Percentiles rank a stretch among this genome's conserved stretches.
These are phyloP conservation scores for Claviceps sp. DNA, from an alignment of 2,329 filamentous ascomycete genomes.

Conservation along the genomic window DNA sequence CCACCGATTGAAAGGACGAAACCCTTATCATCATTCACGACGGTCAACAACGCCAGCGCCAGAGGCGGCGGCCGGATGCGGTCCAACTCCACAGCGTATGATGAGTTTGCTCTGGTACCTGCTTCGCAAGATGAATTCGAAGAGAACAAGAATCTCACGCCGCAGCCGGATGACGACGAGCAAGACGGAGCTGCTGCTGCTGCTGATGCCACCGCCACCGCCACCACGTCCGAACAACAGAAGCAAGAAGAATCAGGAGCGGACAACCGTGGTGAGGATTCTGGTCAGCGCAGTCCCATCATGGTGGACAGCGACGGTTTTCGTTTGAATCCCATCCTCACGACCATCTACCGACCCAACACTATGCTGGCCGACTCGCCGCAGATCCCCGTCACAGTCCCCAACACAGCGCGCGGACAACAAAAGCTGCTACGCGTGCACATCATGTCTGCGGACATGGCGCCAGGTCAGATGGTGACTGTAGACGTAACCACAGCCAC, in stretches of 20 bases:
- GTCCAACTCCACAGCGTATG: constrained; percentile 62
- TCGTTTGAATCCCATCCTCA: constrained; percentile 46
- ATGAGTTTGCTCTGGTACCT: constrained; percentile 69
- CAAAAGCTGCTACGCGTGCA: constrained; percentile 61
- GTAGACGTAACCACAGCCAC: constrained; percentile 70
- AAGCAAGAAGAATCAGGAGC: constrained; percentile 1
- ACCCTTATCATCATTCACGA: constrained; percentile 65
- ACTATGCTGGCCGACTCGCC: constrained; percentile 43
- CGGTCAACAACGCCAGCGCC: constrained; percentile 69
- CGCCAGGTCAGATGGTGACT: constrained; percentile 60
- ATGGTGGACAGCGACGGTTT: constrained; percentile 18
- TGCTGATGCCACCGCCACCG: background rate
- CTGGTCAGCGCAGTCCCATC: no score
- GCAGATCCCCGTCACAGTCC: constrained; percentile 28
- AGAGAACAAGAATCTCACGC: constrained; percentile 56
- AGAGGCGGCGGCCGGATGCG: constrained; percentile 44
- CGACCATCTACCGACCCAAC: constrained; percentile 44
- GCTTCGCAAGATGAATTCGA: constrained; percentile 54
- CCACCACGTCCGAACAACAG: constrained; percentile 8
- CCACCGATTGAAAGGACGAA: constrained; percentile 63
- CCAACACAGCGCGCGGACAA: constrained; percentile 41
- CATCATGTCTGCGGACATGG: constrained; percentile 54
- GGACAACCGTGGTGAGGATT: no score
- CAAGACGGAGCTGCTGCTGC: constrained; percentile 33
- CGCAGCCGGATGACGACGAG: constrained; percentile 48